Evolutionary conservation across 495 filamentous ascomycete genomes (phyloP).

Genomic region (Cenococcum geophilum): DNA sequence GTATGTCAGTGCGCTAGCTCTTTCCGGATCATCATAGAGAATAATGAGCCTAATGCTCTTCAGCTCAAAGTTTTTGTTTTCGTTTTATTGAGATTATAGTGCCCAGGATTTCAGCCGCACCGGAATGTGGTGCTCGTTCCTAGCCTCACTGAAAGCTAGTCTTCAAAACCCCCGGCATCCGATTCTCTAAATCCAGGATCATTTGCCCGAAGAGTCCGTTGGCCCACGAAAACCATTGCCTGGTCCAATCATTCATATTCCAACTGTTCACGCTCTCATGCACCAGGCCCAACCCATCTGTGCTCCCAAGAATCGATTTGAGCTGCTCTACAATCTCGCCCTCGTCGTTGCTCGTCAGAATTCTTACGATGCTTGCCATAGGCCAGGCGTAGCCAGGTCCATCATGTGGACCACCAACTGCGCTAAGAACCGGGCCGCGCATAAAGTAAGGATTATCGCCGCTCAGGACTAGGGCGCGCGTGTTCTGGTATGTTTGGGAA

Average conservation of each 20-base stretch:
- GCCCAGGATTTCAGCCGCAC: too few relatives aligned
- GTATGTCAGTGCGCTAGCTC: too few relatives aligned
- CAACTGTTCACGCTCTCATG: constrained; percentile 56
- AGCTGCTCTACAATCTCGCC: constrained; percentile 46
- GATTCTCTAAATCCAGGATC: constrained; percentile 51
- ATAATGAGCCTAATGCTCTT: too few relatives aligned
- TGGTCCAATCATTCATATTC: constrained; percentile 49
- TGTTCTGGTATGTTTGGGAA: constrained; percentile 48
- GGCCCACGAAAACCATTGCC: constrained; percentile 65
- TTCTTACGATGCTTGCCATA: constrained; percentile 52
- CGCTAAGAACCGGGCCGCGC: constrained; percentile 47
- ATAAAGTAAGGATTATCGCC: constrained; percentile 54
- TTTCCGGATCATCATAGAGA: too few relatives aligned
- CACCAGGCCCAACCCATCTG: constrained; percentile 53
- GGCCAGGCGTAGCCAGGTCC: constrained; percentile 56
- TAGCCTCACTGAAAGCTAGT: constrained; percentile 38
- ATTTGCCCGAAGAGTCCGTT: constrained; percentile 64
- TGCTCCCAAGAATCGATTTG: constrained; percentile 46
- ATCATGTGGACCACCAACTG: constrained; percentile 52
- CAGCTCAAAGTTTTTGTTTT: too few relatives aligned
- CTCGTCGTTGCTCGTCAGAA: constrained; percentile 51
- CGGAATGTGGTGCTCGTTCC: neutral
- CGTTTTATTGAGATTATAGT: too few relatives aligned
- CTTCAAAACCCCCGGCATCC: constrained; percentile 45
- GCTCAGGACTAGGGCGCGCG: constrained; percentile 46